Evolutionary conservation across 2,329 filamentous ascomycete genomes (phyloP).

Genomic region (Calycina herbarum): DNA sequence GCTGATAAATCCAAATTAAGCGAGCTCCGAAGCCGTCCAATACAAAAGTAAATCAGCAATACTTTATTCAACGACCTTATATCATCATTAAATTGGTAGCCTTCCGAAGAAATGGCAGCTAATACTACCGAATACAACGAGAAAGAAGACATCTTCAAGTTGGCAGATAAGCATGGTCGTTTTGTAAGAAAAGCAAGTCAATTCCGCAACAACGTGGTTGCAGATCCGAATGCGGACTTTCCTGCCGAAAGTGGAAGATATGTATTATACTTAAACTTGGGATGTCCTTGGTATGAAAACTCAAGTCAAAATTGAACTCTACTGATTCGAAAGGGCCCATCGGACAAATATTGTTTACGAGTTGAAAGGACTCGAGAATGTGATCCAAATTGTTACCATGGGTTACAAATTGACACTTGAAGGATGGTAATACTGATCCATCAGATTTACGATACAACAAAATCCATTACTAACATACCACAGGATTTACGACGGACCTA

Average conservation of each 20-base stretch:
- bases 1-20: too few relatives aligned
- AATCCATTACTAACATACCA: conserved; percentile 58
- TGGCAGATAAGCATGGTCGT: too few relatives aligned
- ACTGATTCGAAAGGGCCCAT: conserved; percentile 50
- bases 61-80: too few relatives aligned
- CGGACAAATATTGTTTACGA: conserved; percentile 82
- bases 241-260: conserved; percentile 82
- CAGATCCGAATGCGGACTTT: conserved; percentile 41
- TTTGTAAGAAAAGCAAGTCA: too few relatives aligned
- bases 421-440: conserved; percentile 61
- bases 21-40: too few relatives aligned
- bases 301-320: neutral
- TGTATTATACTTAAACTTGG: conserved; percentile 81
- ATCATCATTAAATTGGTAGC: too few relatives aligned
- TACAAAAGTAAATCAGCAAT: too few relatives aligned
- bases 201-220: too few relatives aligned
- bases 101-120: too few relatives aligned
- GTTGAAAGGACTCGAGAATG: conserved; percentile 86
- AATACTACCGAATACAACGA: too few relatives aligned
- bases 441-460: conserved; percentile 55
- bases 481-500: conserved; percentile 58
- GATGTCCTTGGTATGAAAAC: neutral
- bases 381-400: conserved; percentile 53
- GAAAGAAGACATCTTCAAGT: too few relatives aligned
- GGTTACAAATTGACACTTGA: conserved; percentile 65